Evolutionary conservation across 352 stramenopile species (phyloP).

Genomic region (Elongisporangium anandrum): DNA sequence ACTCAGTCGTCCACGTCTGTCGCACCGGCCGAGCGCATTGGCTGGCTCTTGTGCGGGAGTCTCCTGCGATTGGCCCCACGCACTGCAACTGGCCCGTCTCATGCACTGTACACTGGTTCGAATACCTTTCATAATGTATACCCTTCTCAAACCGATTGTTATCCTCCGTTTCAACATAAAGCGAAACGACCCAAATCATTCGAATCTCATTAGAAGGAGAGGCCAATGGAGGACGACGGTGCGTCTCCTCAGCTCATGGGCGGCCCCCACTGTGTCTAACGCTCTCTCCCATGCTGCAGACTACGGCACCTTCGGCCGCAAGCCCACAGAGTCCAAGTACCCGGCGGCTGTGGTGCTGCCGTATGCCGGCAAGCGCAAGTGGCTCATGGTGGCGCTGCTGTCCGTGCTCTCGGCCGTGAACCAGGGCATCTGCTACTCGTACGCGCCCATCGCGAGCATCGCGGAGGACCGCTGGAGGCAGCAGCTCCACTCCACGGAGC

Average conservation of each 20-base stretch:
- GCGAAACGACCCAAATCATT: not conserved
- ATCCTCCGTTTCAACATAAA: not conserved
- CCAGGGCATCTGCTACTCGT: conserved; percentile 76
- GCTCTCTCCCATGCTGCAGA: not conserved
- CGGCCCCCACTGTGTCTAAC: not conserved
- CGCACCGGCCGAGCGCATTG: not conserved
- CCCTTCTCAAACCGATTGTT: not conserved
- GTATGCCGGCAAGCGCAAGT: conserved; percentile 22
- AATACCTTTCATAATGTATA: not conserved
- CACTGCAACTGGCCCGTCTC: not conserved
- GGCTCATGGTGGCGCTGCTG: conserved; percentile 68
- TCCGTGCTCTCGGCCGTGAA: conserved; percentile 63
- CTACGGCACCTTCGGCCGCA: not conserved
- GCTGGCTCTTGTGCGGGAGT: not conserved
- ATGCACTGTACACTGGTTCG: not conserved
- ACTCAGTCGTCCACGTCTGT: not conserved
- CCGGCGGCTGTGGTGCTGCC: not conserved
- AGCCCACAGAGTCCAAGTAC: not conserved
- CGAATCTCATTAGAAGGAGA: not conserved
- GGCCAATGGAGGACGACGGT: not conserved
- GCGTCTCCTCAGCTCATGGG: not conserved
- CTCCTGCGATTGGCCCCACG: not conserved
- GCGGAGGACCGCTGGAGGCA: conserved; percentile 54
- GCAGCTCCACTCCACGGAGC: conserved; percentile 61
- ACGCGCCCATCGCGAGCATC: conserved; percentile 65